Base-by-base conservation (phyloP, 805 yeast genomes). In the Monosporozyma solicola region DNA sequence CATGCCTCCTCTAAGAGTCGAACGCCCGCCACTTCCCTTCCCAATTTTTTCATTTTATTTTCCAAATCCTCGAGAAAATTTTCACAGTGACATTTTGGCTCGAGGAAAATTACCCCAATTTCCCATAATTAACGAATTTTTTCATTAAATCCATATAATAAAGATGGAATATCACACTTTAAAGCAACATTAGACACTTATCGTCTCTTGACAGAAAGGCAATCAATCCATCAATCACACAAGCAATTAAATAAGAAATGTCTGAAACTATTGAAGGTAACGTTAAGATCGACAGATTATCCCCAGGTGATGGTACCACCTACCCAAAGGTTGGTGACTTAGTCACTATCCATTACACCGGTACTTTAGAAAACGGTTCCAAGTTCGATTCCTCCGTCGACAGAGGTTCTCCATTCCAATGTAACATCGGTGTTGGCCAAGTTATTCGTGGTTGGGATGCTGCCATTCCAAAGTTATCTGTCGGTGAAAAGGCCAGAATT, bases 371-470 rank as follows among this genome's bases (percentile, higher is more conserved):
- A 73, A 87, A 87, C 72, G 98, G 98, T 65, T 89, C 87, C 77
- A 88, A 88, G 75, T 92, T 92, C 69, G 98, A 92, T 73, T 88
- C 97, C 51, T 90, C 97, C 53, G 80, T 90, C 63, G 96, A 89
- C 78, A 85, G 97, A 75, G 94, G 94, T 67, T 82, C 85, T 72
- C 97, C 98, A 60, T 92, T 92, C 84, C 92, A 88, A 72, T 86
- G 95, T 72, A 74, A 77, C 73, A 88, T 92, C 68, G 97, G 98
- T 72, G 95, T 87, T 60, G 97, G 97, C 59, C 95, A 86, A 75
- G 97, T 92, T 61, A 92, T 92, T 75, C 82, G 83, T 68, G 98
- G 97, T 61, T 92, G 97, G 97, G 97, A 91, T 67, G 87, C 82
- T 66, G 96, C 91, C 57, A 88, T 90, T 69, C 96, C 97, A 53